Evolutionary conservation across 495 filamentous ascomycete genomes (phyloP), one percentile per base, ranked within the genome.

Genomic region (Aspergillus avenaceus): DNA sequence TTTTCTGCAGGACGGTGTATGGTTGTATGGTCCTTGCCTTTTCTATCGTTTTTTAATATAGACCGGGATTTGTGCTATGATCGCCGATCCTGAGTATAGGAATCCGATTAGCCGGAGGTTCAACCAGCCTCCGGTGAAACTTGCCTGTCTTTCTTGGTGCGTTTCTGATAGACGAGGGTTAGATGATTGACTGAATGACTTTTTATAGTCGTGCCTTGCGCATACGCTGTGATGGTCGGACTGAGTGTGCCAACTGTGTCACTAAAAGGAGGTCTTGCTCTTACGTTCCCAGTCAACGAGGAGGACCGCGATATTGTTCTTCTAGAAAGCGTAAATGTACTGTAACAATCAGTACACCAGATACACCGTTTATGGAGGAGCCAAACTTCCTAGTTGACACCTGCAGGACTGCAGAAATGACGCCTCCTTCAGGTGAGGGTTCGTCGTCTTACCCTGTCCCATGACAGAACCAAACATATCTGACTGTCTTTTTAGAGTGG

Each of bases 81-180:
- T 18, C 34, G 16, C 16, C 16, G 34, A 38, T 38, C 26, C n/a
- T 11, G 43, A 32, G 18, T 21, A 45, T 45, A 38, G 34, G 41
- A 21, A 26, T 31, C 25, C 31, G 0, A 37, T 18, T 38, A 8
- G 34, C 12, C 34, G 16, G 16, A 38, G 12, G 3, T 53, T 61
- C 29, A 42, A 49, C 29, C 47, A 58, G 29, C 73, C 74, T 40
- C 74, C 73, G 4, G 73, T 74, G 3, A 77, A 77, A 55, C 65
- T 72, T 18, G 73, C 72, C 12, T 77, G 76, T 60, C 61, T 77
- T 41, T 67, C 71, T 49, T 79, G 76, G 75, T 77, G 69, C 54
- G 67, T 60, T 18, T 34, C n/a, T 36, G 16, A 13, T 31, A 29
- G 16, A 12, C 11, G 12, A 25, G 26, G 45, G 50, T 16, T 24